Percentiles rank a stretch among this genome's conserved stretches.
Evolutionary conservation across 495 filamentous ascomycete species (phyloP).

Genomic region (Aspergillus egyptiacus): DNA sequence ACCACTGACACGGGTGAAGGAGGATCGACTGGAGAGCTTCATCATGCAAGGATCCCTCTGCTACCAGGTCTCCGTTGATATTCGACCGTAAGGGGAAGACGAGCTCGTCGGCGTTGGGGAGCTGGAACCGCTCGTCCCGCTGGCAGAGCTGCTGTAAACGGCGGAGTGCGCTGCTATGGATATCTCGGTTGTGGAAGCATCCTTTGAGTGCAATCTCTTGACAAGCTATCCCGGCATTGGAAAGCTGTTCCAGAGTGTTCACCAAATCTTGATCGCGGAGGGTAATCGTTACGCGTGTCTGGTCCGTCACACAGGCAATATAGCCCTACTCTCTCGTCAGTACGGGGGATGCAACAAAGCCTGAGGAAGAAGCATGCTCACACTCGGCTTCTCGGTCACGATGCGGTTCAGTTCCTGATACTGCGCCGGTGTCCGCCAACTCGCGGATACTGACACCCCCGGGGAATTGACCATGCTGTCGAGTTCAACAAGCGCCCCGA

Average conservation of each 20-base stretch:
- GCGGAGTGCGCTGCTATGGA: constrained; percentile 11
- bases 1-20: no score
- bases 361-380: constrained; percentile 11
- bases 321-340: constrained; percentile 33
- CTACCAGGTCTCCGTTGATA: constrained; percentile 13
- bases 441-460: background rate
- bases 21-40: constrained; percentile 17
- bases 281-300: constrained; percentile 36
- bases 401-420: no score
- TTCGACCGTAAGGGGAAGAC: constrained; percentile 20
- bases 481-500: constrained; percentile 20
- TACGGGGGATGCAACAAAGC: background rate
- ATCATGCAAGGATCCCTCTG: constrained; percentile 3
- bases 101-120: constrained; percentile 8
- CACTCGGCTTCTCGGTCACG: no score
- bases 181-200: constrained; percentile 31
- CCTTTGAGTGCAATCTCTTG: constrained; percentile 31
- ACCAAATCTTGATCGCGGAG: constrained; percentile 20
- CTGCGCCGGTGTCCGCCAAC: background rate
- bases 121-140: constrained; percentile 13
- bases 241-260: constrained; percentile 23
- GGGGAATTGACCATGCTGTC: constrained; percentile 15
- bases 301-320: constrained; percentile 38
- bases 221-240: constrained; percentile 20
- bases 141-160: constrained; percentile 14